Conservation (phyloP, 2,329 filamentous ascomycete species). For the Beauveria australis region DNA sequence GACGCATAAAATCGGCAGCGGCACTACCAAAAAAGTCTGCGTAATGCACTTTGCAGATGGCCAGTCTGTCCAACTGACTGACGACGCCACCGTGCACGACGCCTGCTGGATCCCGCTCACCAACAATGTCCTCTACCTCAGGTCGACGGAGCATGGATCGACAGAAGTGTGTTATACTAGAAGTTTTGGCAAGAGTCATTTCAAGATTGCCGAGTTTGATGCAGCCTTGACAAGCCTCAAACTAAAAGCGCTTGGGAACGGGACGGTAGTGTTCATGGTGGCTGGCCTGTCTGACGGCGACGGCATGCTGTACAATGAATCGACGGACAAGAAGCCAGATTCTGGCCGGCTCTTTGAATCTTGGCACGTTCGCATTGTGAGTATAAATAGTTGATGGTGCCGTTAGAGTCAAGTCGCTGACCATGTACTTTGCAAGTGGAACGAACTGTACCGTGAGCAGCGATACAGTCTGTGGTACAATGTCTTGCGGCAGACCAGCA, state of each 20-base stretch:
- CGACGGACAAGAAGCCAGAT: constrained; percentile 17
- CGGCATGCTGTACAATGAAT: constrained; percentile 25
- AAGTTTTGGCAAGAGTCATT: constrained; percentile 15
- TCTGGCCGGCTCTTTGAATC: constrained; percentile 28
- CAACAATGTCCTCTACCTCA: constrained; percentile 26
- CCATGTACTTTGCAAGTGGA: constrained; percentile 23
- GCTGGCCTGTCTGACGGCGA: constrained; percentile 24
- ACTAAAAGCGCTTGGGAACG: constrained; percentile 25
- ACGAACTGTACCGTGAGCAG: constrained; percentile 22
- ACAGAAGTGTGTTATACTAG: constrained; percentile 24
- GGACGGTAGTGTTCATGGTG: constrained; percentile 27
- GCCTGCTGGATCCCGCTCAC: constrained; percentile 28
- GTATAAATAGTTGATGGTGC: constrained; percentile 7
- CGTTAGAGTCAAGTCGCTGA: neutral
- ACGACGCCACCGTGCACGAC: constrained; percentile 23
- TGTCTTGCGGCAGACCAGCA: constrained; percentile 18
- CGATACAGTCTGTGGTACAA: constrained; percentile 32
- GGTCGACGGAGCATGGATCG: constrained; percentile 20
- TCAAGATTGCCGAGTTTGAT: constrained; percentile 22
- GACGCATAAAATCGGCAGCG: constrained; percentile 25
- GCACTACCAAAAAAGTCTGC: constrained; percentile 23
- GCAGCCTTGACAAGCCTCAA: constrained; percentile 26
- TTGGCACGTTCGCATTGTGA: constrained; percentile 25
- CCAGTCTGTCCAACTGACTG: constrained; percentile 18
- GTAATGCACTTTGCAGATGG: constrained; percentile 26